Conservation (phyloP, 2,329 filamentous ascomycete species). For the Coleophoma cylindrospora region DNA sequence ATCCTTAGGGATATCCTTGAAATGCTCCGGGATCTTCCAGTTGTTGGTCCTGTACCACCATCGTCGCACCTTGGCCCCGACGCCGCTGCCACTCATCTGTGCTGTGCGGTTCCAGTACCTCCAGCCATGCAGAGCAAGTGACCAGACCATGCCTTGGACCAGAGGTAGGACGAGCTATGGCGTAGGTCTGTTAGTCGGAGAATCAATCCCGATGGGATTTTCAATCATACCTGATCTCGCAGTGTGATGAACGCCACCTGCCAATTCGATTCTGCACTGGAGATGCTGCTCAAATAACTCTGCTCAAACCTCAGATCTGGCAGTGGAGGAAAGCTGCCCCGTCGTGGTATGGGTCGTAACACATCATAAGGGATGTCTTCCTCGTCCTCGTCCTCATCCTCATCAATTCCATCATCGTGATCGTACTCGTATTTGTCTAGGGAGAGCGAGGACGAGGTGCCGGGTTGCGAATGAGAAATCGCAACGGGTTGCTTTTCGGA, state of each 20-base stretch:
- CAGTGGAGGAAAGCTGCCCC: slow-evolving; percentile 55
- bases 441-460: slow-evolving; percentile 12
- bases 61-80: slow-evolving; percentile 72
- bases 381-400: slow-evolving; percentile 42
- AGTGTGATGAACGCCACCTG: slow-evolving; percentile 79
- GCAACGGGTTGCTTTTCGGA: slow-evolving; percentile 60
- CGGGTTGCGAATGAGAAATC: slow-evolving; percentile 23
- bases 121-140: slow-evolving; percentile 81
- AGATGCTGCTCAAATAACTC: slow-evolving; percentile 90
- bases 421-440: slow-evolving; percentile 30
- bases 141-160: slow-evolving; percentile 84
- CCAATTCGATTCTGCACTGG: slow-evolving; percentile 73
- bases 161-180: slow-evolving; percentile 76
- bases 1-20: slow-evolving; percentile 15
- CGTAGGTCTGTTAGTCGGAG: not conserved
- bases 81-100: slow-evolving; percentile 67
- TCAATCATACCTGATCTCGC: slow-evolving; percentile 69
- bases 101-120: slow-evolving; percentile 81
- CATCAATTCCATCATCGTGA: slow-evolving; percentile 31
- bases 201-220: not conserved
- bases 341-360: slow-evolving; percentile 47
- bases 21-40: slow-evolving; percentile 61
- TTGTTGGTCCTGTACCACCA: slow-evolving; percentile 98
- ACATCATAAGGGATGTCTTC: slow-evolving; percentile 67
- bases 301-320: slow-evolving; percentile 96